These are phyloP conservation scores for Trichoderma sp. DNA, from an alignment of 2,329 filamentous ascomycete genomes.

Conservation along the genomic window DNA sequence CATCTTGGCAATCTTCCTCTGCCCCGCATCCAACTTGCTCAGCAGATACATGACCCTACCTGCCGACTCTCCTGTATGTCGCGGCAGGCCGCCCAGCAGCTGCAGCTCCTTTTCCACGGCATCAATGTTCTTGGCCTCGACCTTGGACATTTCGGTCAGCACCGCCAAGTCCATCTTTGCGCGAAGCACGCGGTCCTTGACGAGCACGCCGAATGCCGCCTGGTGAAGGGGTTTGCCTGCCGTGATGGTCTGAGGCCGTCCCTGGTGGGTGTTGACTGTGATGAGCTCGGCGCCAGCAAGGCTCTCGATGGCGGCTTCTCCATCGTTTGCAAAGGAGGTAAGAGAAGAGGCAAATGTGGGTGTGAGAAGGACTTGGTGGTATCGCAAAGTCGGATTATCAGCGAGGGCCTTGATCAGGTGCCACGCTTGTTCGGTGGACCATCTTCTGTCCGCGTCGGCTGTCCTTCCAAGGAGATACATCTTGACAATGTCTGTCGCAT, in stretches of 20 bases:
- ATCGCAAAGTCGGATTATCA: slow-evolving; percentile 68
- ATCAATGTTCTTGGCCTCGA: slow-evolving; percentile 74
- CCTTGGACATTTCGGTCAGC: slow-evolving; percentile 68
- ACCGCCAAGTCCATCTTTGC: slow-evolving; percentile 75
- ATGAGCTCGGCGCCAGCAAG: slow-evolving; percentile 88
- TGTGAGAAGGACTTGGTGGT: slow-evolving; percentile 82
- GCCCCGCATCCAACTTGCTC: slow-evolving; percentile 71
- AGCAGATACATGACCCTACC: slow-evolving; percentile 73
- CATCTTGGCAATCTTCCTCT: slow-evolving; percentile 72
- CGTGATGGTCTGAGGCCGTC: slow-evolving; percentile 75
- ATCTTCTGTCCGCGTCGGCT: slow-evolving; percentile 58
- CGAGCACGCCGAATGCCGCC: slow-evolving; percentile 76
- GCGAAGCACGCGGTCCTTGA: slow-evolving; percentile 71
- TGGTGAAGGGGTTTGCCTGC: slow-evolving; percentile 86
- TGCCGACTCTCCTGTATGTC: slow-evolving; percentile 68
- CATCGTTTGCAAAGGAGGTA: slow-evolving; percentile 55
- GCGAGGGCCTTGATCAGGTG: slow-evolving; percentile 80
- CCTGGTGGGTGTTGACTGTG: slow-evolving; percentile 70
- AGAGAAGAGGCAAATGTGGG: slow-evolving; percentile 70
- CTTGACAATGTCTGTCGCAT: slow-evolving; percentile 87
- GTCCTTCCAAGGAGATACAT: slow-evolving; percentile 77
- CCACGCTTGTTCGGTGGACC: slow-evolving; percentile 90
- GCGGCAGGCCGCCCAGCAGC: slow-evolving; percentile 70
- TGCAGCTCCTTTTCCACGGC: slow-evolving; percentile 79
- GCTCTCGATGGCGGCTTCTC: slow-evolving; percentile 75